Evolutionary conservation across 163 green algal genomes (phyloP).

Genomic region (Chlamydomonas reinhardtii): DNA sequence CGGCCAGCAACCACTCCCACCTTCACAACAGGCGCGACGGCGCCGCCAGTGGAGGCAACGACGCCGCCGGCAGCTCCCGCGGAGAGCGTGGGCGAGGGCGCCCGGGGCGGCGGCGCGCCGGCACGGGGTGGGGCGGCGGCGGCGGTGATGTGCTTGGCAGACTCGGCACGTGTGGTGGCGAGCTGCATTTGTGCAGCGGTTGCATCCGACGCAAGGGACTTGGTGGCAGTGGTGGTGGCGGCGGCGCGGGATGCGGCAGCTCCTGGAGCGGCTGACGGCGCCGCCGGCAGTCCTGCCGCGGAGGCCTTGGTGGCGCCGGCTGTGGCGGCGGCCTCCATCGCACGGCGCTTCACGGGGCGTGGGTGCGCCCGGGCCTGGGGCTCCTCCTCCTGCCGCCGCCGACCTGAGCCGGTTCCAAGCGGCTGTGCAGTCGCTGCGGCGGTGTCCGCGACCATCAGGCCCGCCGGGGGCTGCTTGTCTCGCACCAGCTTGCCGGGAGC

Average conservation of each 20-base stretch:
- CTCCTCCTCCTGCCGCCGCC: background rate
- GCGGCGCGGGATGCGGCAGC: too few species aligned
- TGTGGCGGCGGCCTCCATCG: background rate
- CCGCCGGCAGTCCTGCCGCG: too few species aligned
- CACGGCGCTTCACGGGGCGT: background rate
- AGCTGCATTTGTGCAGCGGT: too few species aligned
- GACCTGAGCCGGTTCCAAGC: too few species aligned
- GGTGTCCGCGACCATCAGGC: too few species aligned
- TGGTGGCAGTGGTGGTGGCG: background rate
- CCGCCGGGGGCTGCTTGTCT: background rate
- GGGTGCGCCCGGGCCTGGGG: background rate
- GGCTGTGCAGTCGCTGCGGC: background rate
- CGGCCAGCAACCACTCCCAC: background rate
- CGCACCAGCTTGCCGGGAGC: background rate
- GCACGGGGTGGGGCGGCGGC: too few species aligned
- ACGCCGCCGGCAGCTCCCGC: background rate
- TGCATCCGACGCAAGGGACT: too few species aligned
- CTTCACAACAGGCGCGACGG: background rate
- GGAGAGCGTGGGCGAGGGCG: background rate
- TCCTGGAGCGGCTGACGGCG: too few species aligned
- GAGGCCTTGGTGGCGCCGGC: background rate
- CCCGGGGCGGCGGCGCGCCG: too few species aligned
- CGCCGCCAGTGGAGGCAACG: background rate
- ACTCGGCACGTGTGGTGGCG: too few species aligned
- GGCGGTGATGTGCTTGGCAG: too few species aligned